Evolutionary conservation across 192 early-diverging fungal genomes (phyloP), one percentile per base, ranked within the genome.

Genomic region (Backusella australiensis): DNA sequence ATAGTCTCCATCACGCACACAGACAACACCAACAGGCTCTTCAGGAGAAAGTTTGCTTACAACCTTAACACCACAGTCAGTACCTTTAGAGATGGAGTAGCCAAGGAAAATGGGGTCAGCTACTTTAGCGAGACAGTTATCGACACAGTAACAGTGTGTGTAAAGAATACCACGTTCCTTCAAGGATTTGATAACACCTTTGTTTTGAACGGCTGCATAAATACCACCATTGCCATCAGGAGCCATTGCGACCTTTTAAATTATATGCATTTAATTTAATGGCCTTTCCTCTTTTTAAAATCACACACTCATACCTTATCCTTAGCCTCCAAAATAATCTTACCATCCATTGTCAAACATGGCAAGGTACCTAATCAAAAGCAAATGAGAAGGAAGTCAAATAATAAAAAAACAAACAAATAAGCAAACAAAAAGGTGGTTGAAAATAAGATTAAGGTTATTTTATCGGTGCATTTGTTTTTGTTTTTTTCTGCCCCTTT

Each of bases 21-120:
- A 97, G 77, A 99, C 93, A 14, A 99, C 96, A 75, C 98, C 98
- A 6, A 98, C 98, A 41, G 94, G 88, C 86, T 99, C 98, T 46
- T 92, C 85, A 72, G 96, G 93, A 42, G 85, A 77, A 65, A 86
- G 82, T 82, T 99, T 99, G 79, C 94, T 94, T 34, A 99, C 96
- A 6, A 93, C 94, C 82, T 98, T 97, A 59, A 92, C 96, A 65
- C 98, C 97, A 85, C 96, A 98, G 69, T 97, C 94, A 67, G 97
- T 94, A 66, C 93, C 90, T 73, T 95, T 93, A 34, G 86, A 89
- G 36, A 96, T 88, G 75, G 95, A 94, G 86, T 97, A 98, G 23
- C 96, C 98, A 78, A 98, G 88, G 75, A 99, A 99, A 46, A 94
- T 90, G 14, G 98, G 98, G 82, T 98, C 96, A 3, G 96, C 97